Evolutionary conservation across 2,329 filamentous ascomycete species (phyloP).

Genomic region (Sclerotinia spermophila): DNA sequence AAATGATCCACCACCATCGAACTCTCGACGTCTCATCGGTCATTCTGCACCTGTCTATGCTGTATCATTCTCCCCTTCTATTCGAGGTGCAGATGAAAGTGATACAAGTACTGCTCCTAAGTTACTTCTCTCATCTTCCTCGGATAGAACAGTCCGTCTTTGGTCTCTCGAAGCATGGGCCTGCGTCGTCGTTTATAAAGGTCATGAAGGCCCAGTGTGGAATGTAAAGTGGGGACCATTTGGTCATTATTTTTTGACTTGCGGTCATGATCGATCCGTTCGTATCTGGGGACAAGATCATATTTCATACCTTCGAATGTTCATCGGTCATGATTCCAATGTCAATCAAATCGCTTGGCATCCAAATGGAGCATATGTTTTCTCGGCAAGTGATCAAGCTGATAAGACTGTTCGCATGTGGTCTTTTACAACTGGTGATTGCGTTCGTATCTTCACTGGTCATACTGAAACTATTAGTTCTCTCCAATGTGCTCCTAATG

Average conservation of each 20-base stretch:
- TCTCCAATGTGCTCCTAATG: slow-evolving; percentile 80
- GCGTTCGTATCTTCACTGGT: slow-evolving; percentile 87
- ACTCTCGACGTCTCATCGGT: slow-evolving; percentile 74
- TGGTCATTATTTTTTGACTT: slow-evolving; percentile 90
- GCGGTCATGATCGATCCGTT: slow-evolving; percentile 83
- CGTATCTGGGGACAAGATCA: slow-evolving; percentile 92
- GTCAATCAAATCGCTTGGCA: slow-evolving; percentile 94
- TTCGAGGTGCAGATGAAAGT: slow-evolving; percentile 30
- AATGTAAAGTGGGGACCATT: slow-evolving; percentile 86
- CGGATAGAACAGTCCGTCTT: slow-evolving; percentile 81
- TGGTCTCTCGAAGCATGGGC: slow-evolving; percentile 92
- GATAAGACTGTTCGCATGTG: slow-evolving; percentile 97
- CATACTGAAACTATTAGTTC: slow-evolving; percentile 85
- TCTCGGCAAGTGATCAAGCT: slow-evolving; percentile 80
- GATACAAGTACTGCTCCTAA: slow-evolving; percentile 56
- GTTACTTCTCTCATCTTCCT: slow-evolving; percentile 81
- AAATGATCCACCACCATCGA: slow-evolving; percentile 62
- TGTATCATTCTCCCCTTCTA: slow-evolving; percentile 70
- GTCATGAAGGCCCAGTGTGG: slow-evolving; percentile 86
- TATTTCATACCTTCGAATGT: slow-evolving; percentile 80
- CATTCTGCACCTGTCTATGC: slow-evolving; percentile 88
- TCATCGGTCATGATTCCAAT: slow-evolving; percentile 88
- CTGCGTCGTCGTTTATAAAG: slow-evolving; percentile 92
- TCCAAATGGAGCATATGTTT: slow-evolving; percentile 88
- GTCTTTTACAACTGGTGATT: slow-evolving; percentile 82